A percentile compares a stretch with the other conserved stretches of the same genome.
Conservation (phyloP, 495 filamentous ascomycete species). For the Podospora tetraspora region DNA sequence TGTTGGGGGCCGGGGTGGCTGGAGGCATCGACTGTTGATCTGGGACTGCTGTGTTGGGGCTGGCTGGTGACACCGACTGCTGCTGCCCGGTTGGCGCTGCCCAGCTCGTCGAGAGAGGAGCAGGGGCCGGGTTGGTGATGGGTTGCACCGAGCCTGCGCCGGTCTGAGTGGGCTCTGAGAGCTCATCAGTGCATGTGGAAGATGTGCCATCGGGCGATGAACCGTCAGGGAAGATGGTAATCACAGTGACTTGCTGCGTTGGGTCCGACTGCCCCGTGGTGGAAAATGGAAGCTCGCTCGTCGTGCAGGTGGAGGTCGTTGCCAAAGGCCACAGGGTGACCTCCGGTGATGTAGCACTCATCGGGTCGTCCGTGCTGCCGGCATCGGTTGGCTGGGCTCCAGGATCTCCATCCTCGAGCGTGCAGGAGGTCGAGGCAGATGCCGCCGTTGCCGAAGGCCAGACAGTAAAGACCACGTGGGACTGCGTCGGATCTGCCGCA, state of each 20-base stretch:
- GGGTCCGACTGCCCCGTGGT: background rate
- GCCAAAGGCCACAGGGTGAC: background rate
- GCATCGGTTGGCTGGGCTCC: background rate
- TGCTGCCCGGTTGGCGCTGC: background rate
- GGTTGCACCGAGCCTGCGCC: background rate
- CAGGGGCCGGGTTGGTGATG: background rate
- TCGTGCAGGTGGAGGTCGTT: background rate
- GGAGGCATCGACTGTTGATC: background rate
- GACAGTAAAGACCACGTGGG: background rate
- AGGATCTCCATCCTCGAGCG: background rate
- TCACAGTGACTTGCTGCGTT: background rate
- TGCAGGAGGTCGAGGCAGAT: background rate
- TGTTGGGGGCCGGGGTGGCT: background rate
- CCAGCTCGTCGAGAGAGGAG: background rate
- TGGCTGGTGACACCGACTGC: no score
- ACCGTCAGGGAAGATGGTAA: background rate
- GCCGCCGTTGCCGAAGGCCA: background rate
- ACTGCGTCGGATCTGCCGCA: conserved; percentile 3
- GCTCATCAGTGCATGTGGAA: background rate
- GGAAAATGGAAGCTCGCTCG: background rate
- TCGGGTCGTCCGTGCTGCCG: background rate
- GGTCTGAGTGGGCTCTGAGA: background rate
- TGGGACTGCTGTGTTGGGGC: background rate
- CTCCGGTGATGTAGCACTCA: background rate
- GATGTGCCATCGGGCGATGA: background rate